Conservation (phyloP, 805 yeast species). For the Clavispora fructus region DNA sequence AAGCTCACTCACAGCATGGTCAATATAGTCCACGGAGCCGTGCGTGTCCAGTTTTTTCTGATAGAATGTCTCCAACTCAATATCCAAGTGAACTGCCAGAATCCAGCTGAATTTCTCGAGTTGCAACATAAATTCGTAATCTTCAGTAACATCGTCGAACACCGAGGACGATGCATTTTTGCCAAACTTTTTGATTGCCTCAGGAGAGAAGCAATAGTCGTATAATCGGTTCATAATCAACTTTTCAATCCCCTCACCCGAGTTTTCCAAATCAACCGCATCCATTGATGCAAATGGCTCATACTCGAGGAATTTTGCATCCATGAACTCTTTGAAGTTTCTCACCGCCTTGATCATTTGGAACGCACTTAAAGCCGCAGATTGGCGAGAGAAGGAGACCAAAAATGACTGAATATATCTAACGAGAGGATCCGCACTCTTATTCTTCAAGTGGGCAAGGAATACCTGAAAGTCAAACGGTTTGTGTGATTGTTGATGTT, state of each 20-base stretch:
- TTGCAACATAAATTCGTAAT: slow-evolving; percentile 46
- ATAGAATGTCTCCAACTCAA: slow-evolving; percentile 42
- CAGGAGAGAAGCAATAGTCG: slow-evolving; percentile 75
- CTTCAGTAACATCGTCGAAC: slow-evolving; percentile 58
- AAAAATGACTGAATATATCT: slow-evolving; percentile 82
- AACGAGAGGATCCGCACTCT: slow-evolving; percentile 83
- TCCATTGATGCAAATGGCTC: slow-evolving; percentile 71
- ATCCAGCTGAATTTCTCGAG: slow-evolving; percentile 67
- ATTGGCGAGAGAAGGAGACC: slow-evolving; percentile 62
- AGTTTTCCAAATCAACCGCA: slow-evolving; percentile 57
- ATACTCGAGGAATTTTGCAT: slow-evolving; percentile 51
- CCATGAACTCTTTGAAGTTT: slow-evolving; percentile 74
- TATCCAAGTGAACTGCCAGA: slow-evolving; percentile 70
- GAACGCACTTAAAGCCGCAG: slow-evolving; percentile 54
- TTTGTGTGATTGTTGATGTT: slow-evolving; percentile 37
- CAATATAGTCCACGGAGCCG: slow-evolving; percentile 38
- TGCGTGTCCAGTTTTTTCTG: slow-evolving; percentile 19
- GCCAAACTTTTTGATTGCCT: slow-evolving; percentile 31
- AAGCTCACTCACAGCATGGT: slow-evolving; percentile 66
- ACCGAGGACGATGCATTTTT: slow-evolving; percentile 24
- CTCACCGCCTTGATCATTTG: slow-evolving; percentile 74
- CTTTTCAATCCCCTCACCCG: slow-evolving; percentile 89
- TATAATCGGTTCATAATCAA: slow-evolving; percentile 84
- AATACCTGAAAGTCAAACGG: slow-evolving; percentile 83
- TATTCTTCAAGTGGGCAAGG: slow-evolving; percentile 61